phyloP scores from a whole-genome alignment of 2,329 filamentous ascomycete genomes.

The Pseudogymnoascus verrucosus region DNA sequence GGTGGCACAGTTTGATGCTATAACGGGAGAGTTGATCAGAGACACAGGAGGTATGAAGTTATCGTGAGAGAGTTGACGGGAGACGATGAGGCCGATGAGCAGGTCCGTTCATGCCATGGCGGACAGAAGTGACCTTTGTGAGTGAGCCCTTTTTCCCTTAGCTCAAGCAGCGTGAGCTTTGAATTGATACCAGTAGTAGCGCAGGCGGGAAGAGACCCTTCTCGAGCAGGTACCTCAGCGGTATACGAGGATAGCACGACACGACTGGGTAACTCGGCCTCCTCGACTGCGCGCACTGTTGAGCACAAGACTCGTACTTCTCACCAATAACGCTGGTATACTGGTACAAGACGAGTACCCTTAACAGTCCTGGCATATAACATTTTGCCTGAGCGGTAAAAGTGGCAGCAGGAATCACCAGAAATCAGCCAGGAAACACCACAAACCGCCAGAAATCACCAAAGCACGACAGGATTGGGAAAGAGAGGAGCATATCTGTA shows the following conservation, averaged over 20 bases:
- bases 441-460: background rate
- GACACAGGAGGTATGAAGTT: background rate
- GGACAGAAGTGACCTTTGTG: background rate
- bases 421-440: background rate
- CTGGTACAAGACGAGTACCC: background rate
- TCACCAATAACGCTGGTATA: background rate
- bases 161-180: background rate
- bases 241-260: background rate
- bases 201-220: background rate
- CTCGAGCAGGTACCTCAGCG: background rate
- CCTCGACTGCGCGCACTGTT: background rate
- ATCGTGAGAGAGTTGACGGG: background rate
- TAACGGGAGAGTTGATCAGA: background rate
- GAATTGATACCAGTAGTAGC: background rate
- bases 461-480: background rate
- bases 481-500: constrained; percentile 4
- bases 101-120: background rate
- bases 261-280: background rate
- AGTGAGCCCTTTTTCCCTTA: background rate
- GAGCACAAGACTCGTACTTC: background rate
- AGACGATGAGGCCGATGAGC: background rate
- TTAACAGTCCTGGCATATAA: background rate
- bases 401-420: background rate
- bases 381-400: constrained; percentile 1
- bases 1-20: background rate